Evolutionary conservation across 148 eudicot genomes (phyloP).

Genomic region (Salicornia ramosissima): DNA sequence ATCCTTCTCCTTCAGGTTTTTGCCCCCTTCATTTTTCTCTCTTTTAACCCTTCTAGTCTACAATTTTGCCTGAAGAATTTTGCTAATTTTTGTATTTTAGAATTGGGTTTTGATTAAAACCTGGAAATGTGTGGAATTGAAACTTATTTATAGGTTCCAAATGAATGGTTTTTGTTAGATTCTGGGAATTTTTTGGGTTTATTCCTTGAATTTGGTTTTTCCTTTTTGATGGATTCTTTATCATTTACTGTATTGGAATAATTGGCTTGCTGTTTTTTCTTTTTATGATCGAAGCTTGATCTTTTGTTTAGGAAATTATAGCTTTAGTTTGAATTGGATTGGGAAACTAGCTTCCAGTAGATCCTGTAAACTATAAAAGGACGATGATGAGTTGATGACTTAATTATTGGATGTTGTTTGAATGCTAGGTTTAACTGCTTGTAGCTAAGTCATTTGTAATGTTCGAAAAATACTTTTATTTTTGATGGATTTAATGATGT

Average conservation of each 20-base stretch:
- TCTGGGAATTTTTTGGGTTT: neutral
- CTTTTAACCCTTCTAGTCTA: neutral
- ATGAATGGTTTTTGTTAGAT: slow-evolving; percentile 18
- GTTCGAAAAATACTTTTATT: too few species aligned
- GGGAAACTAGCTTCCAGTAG: neutral
- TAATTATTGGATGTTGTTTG: neutral
- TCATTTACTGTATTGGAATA: neutral
- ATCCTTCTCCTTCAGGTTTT: slow-evolving; percentile 28
- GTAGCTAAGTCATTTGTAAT: neutral
- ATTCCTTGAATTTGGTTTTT: neutral
- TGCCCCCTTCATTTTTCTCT: neutral
- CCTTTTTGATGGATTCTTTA: neutral
- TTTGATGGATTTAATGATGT: neutral
- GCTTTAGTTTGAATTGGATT: neutral
- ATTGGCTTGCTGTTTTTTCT: too few species aligned
- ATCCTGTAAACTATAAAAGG: neutral
- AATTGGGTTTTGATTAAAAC: slow-evolving; percentile 14
- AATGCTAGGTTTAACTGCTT: neutral
- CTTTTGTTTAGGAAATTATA: neutral
- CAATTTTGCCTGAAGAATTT: neutral
- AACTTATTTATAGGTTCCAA: slow-evolving; percentile 7
- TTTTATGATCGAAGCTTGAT: slow-evolving; percentile 23
- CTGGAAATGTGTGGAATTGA: slow-evolving; percentile 18
- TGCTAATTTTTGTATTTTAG: neutral
- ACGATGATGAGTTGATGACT: neutral